Evolutionary conservation across 108 stramenopile genomes (phyloP).

Genomic region (Fragilaria radians): DNA sequence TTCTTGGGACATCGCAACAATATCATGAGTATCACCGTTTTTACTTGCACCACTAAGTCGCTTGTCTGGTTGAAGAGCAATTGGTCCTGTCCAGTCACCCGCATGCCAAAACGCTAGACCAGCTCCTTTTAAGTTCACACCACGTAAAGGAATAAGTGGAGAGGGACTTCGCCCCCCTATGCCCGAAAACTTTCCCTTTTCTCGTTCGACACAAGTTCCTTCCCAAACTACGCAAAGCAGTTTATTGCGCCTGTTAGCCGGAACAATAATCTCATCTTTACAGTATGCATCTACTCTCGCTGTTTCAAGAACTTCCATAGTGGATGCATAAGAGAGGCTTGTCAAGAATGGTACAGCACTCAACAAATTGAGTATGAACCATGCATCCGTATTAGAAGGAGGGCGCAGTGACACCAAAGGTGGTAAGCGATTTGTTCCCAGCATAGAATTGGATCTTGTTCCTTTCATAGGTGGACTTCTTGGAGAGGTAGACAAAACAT

Average conservation of each 20-base stretch:
- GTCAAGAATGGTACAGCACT: constrained; percentile 68
- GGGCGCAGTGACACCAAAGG: constrained; percentile 57
- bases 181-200: not conserved
- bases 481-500: not conserved
- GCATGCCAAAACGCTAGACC: constrained; percentile 51
- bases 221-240: constrained; percentile 70
- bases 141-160: not conserved
- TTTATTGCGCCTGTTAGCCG: constrained; percentile 28
- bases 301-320: constrained; percentile 71
- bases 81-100: constrained; percentile 76
- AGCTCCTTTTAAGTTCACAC: not conserved
- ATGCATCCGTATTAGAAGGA: constrained; percentile 67
- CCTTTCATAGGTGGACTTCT: not conserved
- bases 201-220: constrained; percentile 54
- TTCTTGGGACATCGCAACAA: constrained; percentile 74
- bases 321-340: constrained; percentile 53
- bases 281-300: constrained; percentile 48
- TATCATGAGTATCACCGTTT: constrained; percentile 42
- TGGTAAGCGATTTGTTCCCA: constrained; percentile 8
- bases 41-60: constrained; percentile 64
- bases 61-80: constrained; percentile 59
- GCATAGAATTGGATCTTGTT: not conserved
- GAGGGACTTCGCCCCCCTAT: not conserved
- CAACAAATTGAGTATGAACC: constrained; percentile 71
- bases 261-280: constrained; percentile 38